Base-by-base conservation (phyloP, 139 green algal genomes). In the Micromonas commoda region DNA sequence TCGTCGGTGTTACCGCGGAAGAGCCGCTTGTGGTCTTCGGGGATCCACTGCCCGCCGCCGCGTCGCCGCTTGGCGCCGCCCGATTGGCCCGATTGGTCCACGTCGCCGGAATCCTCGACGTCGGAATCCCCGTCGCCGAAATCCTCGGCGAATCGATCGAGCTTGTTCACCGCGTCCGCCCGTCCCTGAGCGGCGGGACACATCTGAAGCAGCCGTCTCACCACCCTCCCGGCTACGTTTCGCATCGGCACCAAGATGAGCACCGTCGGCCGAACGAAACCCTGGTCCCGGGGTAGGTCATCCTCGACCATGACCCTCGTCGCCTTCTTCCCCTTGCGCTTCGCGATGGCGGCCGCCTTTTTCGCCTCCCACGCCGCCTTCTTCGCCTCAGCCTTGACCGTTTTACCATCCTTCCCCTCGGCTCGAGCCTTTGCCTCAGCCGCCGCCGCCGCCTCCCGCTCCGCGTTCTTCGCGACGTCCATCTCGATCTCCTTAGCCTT, bases 1-100 rank as follows among this genome's bases (percentile, higher is more conserved):
- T 98, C 94, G 79, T 98, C 94, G 2, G 71, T 85, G 81, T 98
- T 98, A 69, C 94, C 94, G 4, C 26, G 67, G 68, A 98, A 97
- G 35, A 97, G 78, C 0, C 85, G 87, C 0, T 78, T 78, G 81
- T 94, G 87, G n/a, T 97, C 93, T 24, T 82, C 80, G 3, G 94
- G 93, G 76, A 93, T 64, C 26, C 53, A 19, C 45, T 66, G 26
- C 37, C 1, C 53, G 23, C 39, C 79, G 32, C 28, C 71, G 31
- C 67, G 5, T 31, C 63, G 53, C 64, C 31, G 24, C 61, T n/a
- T n/a, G n/a, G n/a, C n/a, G n/a, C n/a, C n/a, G n/a, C n/a, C n/a
- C n/a, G 20, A 1, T 78, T 24, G 32, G 34, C 67, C 20, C 29
- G 53, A n/a, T 70, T 81, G 29, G 35, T 38, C n/a, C n/a, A n/a